Base-by-base conservation (phyloP, 495 filamentous ascomycete species). In the Xylaria nigripes region DNA sequence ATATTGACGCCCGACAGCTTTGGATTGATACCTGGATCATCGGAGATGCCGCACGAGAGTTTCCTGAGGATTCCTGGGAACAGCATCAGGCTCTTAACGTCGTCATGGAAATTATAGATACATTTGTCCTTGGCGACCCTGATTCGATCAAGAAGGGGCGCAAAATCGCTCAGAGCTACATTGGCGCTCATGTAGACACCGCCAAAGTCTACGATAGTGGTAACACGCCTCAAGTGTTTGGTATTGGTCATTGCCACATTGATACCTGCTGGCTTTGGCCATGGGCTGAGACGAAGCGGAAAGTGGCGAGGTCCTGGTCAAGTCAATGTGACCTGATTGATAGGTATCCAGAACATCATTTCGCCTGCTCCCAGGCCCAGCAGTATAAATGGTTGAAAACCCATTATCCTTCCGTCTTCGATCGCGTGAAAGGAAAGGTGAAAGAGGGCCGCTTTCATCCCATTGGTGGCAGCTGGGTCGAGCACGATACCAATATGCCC, bases 211-310 rank as follows among this genome's bases (percentile, higher is more conserved):
- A 98, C 61, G 76, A 88, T 15, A 83, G 73, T 18, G 83, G 82
- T 42, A 83, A 81, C 5, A 70, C 86, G 27, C 81, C 87, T 0
- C 75, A 93, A 45, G 89, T 96, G 18, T 90, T 83, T 62, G 93
- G 81, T 18, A 91, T 95, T 54, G 93, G 93, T 3, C 86, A 98
- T 71, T 98, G 93, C 60, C 93, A 98, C 65, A 98, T 98, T 59
- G 93, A 94, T 71, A 91, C 87, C 23, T 96, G 91, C 70, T 98
- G 93, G 93, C 74, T 98, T 9, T 98, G 93, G 93, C 93, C 93
- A 2, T 97, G 86, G 78, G 93, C 89, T n/a, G 93, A 98, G 76
- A 98, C 93, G 0, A 96, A 95, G 68, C 86, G 93, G 54, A 98
- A 98, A 74, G 85, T 96, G 6, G 93, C 89, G 22, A 82, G 93